Evolutionary conservation across 768 basidiomycete species (phyloP).

Genomic region (Termitomyces sp.): DNA sequence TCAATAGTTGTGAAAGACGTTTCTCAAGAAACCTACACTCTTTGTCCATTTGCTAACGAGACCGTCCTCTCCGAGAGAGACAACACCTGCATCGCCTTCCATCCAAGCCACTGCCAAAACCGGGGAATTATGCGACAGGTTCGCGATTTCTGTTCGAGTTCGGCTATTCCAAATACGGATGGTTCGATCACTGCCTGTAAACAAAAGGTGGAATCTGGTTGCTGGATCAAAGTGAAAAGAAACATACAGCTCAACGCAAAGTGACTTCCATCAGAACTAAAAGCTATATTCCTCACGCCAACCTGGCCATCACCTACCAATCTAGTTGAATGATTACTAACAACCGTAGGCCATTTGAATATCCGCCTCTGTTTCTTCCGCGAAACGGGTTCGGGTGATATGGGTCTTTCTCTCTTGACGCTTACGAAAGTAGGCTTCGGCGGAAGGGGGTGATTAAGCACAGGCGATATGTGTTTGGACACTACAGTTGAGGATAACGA

Average conservation of each 20-base stretch:
- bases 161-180: slow-evolving; percentile 59
- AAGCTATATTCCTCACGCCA: slow-evolving; percentile 41
- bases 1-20: background rate
- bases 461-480: slow-evolving; percentile 4
- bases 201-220: background rate
- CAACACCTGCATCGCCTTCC: slow-evolving; percentile 48
- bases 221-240: background rate
- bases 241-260: slow-evolving; percentile 56
- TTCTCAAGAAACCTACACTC: slow-evolving; percentile 31
- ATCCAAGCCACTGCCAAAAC: slow-evolving; percentile 54
- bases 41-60: slow-evolving; percentile 55
- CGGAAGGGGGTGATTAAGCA: slow-evolving; percentile 25
- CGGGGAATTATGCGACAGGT: slow-evolving; percentile 45
- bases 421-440: slow-evolving; percentile 25
- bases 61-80: slow-evolving; percentile 55
- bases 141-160: slow-evolving; percentile 45
- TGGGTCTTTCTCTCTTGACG: slow-evolving; percentile 33
- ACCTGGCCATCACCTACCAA: slow-evolving; percentile 44
- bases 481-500: background rate
- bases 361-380: slow-evolving; percentile 27
- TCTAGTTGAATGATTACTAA: slow-evolving; percentile 27
- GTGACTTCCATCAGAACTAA: slow-evolving; percentile 47
- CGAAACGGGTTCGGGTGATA: slow-evolving; percentile 13
- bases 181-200: slow-evolving; percentile 49
- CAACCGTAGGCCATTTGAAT: slow-evolving; percentile 45